A percentile compares a stretch with the other conserved stretches of the same genome.
These are phyloP conservation scores for Citrus unshiu DNA, from an alignment of 345 rosid species.

Conservation along the genomic window DNA sequence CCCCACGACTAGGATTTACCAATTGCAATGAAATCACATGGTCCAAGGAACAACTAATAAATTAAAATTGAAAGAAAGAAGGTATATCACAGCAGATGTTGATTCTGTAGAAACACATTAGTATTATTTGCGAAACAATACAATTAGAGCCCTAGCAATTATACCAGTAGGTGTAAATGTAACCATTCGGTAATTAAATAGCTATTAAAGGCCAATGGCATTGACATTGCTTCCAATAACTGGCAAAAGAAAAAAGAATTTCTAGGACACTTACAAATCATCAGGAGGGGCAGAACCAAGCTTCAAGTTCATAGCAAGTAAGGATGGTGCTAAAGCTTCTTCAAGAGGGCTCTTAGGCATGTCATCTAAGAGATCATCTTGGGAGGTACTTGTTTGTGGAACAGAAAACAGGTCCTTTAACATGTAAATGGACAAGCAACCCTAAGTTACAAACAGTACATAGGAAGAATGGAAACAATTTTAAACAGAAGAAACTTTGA, in stretches of 20 bases:
- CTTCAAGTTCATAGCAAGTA: slow-evolving; percentile 67
- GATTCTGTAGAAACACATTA: not conserved
- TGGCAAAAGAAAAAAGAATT: not conserved
- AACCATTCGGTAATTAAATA: not conserved
- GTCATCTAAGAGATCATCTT: slow-evolving; percentile 47
- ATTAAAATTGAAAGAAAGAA: not conserved
- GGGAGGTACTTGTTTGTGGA: slow-evolving; percentile 41
- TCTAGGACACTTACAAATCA: slow-evolving; percentile 39
- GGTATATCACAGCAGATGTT: not conserved
- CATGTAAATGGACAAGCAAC: slow-evolving; percentile 6
- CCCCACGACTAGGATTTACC: not conserved
- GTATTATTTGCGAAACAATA: not conserved
- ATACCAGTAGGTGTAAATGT: not conserved
- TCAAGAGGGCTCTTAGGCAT: slow-evolving; percentile 47
- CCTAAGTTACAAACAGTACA: not conserved
- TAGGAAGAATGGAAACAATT: not conserved
- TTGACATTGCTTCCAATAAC: not conserved
- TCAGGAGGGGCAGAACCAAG: slow-evolving; percentile 52
- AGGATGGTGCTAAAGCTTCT: slow-evolving; percentile 69
- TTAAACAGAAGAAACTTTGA: not conserved
- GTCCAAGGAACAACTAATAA: not conserved
- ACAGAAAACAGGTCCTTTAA: slow-evolving; percentile 54
- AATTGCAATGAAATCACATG: not conserved
- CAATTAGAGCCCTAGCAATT: not conserved
- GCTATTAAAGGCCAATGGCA: not conserved